Percentiles rank a stretch among this genome's conserved stretches.
These are phyloP conservation scores for Metarhizium album DNA, from an alignment of 2,329 filamentous ascomycete genomes.

Conservation along the genomic window DNA sequence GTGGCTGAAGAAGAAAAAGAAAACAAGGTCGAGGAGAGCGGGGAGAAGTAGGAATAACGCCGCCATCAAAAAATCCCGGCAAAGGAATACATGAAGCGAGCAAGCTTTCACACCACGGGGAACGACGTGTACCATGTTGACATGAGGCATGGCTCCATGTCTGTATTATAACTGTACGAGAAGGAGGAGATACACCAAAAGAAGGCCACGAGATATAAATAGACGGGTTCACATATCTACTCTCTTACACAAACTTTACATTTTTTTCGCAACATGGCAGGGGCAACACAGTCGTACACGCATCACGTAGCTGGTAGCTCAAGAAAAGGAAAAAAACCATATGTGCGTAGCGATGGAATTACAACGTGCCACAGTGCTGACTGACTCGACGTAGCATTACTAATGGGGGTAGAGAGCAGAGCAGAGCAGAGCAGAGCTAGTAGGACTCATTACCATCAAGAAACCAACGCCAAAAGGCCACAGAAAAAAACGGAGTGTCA, in stretches of 20 bases:
- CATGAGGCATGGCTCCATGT: conserved; percentile 6
- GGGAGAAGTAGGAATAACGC: conserved; percentile 5
- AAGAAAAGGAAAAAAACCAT: neutral
- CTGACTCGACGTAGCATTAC: neutral
- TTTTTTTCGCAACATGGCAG: neutral
- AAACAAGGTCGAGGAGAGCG: conserved; percentile 11
- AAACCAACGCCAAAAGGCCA: conserved; percentile 5
- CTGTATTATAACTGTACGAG: conserved; percentile 8
- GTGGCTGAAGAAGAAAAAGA: conserved; percentile 6
- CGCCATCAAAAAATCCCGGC: neutral
- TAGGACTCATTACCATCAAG: neutral
- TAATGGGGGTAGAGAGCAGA: neutral
- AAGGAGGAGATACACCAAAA: neutral
- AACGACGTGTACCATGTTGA: conserved; percentile 7
- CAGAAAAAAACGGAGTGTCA: neutral
- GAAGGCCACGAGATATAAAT: neutral
- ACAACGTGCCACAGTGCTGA: neutral
- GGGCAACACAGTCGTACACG: neutral
- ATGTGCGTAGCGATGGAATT: neutral
- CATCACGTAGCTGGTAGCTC: neutral
- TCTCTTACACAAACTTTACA: neutral
- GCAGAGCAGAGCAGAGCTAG: neutral
- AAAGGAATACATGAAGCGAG: neutral
- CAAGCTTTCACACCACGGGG: neutral
- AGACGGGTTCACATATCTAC: conserved; percentile 4